Evolutionary conservation across 441 rosid species (phyloP).

Genomic region (Gossypium lobatum): DNA sequence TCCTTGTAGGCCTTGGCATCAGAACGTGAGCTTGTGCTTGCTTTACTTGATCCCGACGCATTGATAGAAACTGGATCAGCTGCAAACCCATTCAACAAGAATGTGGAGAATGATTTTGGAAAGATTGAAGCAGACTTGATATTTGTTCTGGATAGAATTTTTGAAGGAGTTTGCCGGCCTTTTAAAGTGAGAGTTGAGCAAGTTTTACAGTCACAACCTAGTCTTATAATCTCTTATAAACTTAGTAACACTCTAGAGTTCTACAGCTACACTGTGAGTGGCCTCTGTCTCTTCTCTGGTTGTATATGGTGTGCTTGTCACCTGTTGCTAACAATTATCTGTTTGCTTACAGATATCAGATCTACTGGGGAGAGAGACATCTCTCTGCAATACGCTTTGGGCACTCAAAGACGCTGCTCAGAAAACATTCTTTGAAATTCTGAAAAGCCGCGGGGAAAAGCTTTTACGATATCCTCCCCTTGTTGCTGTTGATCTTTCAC

Average conservation of each 20-base stretch:
- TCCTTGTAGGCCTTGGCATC: conserved; percentile 88
- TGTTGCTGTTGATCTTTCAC: conserved; percentile 84
- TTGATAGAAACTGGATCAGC: conserved; percentile 49
- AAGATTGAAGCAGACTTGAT: conserved; percentile 74
- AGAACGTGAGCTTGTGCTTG: conserved; percentile 85
- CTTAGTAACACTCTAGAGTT: conserved; percentile 88
- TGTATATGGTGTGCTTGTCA: conserved; percentile 3
- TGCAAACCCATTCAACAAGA: conserved; percentile 38
- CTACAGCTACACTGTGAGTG: conserved; percentile 86
- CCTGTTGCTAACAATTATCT: conserved; percentile 11
- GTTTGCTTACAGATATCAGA: conserved; percentile 56
- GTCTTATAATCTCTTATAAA: conserved; percentile 81
- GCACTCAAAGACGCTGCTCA: conserved; percentile 86
- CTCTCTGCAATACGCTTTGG: conserved; percentile 80
- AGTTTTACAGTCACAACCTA: conserved; percentile 95
- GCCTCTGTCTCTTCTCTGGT: conserved; percentile 13
- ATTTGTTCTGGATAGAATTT: conserved; percentile 91
- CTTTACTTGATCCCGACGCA: conserved; percentile 76
- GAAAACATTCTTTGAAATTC: conserved; percentile 82
- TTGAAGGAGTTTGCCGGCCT: conserved; percentile 97
- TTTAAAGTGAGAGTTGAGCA: conserved; percentile 99
- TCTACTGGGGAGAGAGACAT: conserved; percentile 82
- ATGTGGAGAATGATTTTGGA: conserved; percentile 44
- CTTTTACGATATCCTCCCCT: conserved; percentile 93
- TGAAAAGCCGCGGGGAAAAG: conserved; percentile 87